Evolutionary conservation across 1,139 yeast genomes (phyloP), one percentile per base, ranked within the genome.

Genomic region (Ogataea hybrid): DNA sequence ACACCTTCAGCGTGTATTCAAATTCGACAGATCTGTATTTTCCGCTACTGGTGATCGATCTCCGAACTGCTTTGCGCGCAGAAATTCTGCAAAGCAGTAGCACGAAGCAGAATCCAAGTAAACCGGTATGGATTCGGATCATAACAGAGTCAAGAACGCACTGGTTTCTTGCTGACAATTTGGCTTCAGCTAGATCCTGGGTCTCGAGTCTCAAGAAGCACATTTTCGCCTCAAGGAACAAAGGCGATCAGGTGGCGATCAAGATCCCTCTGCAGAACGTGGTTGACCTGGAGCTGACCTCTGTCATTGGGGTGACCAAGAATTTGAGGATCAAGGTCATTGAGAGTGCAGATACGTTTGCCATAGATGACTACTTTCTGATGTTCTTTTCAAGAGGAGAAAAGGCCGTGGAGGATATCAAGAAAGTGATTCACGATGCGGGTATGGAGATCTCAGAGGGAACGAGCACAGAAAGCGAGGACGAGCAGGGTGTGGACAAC

Each of bases 21-120:
- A 78, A 79, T 5, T 76, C 96, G 1, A 81, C 88, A 0, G 95
- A 88, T 43, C 66, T 84, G 17, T 89, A 89, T 62, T 89, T 89
- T 64, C 97, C 97, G 0, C 69, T 71, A 6, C 67, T 85, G 27
- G 82, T 87, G 0, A 79, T 92, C 34, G 95, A 88, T 58, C 67
- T 88, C 45, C 71, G 81, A 40, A 70, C 75, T 12, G 88, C 90
- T 10, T 58, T 75, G 6, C 65, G 72, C 37, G 89, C 84, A 0
- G 89, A 81, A 44, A 62, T 81, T 2, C 34, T 44, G 28, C 43
- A 38, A 44, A 54, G 46, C 23, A 33, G 27, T n/a, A 8, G 32
- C 22, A 21, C 41, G 12, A 10, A 25, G 10, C 41, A 34, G 25
- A 44, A 41, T 25, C 44, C 52, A 3, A 52, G 55, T 25, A 48